Evolutionary conservation across 768 basidiomycete species (phyloP).

Genomic region (Hortiboletus flavorubellus): DNA sequence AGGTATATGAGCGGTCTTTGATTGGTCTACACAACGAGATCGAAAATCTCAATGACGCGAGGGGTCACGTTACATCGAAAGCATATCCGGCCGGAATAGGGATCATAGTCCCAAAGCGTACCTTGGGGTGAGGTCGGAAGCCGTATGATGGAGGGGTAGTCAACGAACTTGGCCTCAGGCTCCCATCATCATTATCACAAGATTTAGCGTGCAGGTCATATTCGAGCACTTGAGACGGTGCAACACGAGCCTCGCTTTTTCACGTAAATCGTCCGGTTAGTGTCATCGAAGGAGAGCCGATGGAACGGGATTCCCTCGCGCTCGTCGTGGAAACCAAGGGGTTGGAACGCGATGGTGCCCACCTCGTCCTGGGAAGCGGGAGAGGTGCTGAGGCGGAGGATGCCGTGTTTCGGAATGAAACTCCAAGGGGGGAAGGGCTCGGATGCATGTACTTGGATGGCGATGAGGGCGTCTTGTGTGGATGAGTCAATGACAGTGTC

Average conservation of each 20-base stretch:
- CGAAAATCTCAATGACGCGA: constrained; percentile 11
- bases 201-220: constrained; percentile 7
- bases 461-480: constrained; percentile 12
- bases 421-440: not conserved
- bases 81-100: constrained; percentile 20
- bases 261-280: constrained; percentile 12
- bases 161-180: not conserved
- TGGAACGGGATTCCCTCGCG: not conserved
- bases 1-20: too few relatives aligned
- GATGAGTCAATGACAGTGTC: constrained; percentile 7
- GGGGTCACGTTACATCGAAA: not conserved
- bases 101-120: constrained; percentile 18
- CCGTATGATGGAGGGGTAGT: constrained; percentile 5
- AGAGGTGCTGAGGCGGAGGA: constrained; percentile 1
- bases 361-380: not conserved
- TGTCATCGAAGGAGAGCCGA: constrained; percentile 14
- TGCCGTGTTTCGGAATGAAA: not conserved
- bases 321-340: not conserved
- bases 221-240: constrained; percentile 6
- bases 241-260: not conserved
- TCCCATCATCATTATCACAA: not conserved
- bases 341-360: constrained; percentile 13
- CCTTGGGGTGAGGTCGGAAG: not conserved
- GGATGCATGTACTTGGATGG: not conserved
- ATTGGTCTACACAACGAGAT: constrained; percentile 10